Evolutionary conservation across 805 yeast genomes (phyloP).

Genomic region (Candida odintsovae): DNA sequence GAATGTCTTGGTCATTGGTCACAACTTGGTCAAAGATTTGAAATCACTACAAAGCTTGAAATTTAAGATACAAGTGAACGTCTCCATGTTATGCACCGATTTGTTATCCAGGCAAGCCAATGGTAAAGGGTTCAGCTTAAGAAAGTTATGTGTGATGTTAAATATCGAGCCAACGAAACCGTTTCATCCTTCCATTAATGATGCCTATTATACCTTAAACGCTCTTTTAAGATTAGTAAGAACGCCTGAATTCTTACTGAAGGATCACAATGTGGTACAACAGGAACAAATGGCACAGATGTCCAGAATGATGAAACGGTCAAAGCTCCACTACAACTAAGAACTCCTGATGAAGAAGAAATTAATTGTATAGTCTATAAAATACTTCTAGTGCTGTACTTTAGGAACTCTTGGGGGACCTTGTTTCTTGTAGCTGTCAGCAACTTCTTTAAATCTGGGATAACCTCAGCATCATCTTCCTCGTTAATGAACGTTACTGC

Average conservation of each 20-base stretch:
- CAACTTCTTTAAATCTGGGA: conserved; percentile 18
- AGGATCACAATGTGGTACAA: neutral
- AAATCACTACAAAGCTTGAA: too few species aligned
- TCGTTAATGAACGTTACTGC: conserved; percentile 71
- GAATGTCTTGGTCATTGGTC: too few species aligned
- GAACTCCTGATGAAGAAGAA: neutral
- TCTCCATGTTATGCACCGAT: too few species aligned
- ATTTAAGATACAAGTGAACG: too few species aligned
- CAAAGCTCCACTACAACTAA: neutral
- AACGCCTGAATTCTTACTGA: neutral
- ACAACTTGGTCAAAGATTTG: too few species aligned
- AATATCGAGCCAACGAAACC: neutral
- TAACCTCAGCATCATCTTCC: conserved; percentile 55
- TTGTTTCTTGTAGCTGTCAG: conserved; percentile 16
- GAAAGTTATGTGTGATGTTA: neutral
- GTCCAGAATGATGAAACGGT: neutral
- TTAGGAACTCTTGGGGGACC: conserved; percentile 19
- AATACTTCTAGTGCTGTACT: conserved; percentile 6
- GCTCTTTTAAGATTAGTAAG: neutral
- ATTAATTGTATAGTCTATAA: conserved; percentile 2
- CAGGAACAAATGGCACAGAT: neutral
- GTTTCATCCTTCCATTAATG: neutral
- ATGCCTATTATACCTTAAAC: neutral
- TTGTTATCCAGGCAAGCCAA: too few species aligned
- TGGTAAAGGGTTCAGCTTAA: neutral